phyloP scores from a whole-genome alignment of 192 early-diverging fungal species.

The Thamnidium elegans region DNA sequence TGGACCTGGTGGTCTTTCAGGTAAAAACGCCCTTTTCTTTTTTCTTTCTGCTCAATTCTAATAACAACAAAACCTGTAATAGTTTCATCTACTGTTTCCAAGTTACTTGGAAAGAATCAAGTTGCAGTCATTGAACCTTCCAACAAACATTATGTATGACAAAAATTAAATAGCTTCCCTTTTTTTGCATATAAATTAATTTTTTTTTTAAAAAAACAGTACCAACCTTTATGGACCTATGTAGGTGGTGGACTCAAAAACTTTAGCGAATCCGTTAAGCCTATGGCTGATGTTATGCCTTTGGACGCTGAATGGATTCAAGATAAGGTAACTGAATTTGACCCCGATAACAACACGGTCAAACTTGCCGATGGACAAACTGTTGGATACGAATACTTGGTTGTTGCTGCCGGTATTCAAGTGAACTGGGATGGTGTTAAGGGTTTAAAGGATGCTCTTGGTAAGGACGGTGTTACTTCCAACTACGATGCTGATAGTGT shows the following conservation, averaged over 20 bases:
- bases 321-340: conserved; percentile 64
- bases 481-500: conserved; percentile 79
- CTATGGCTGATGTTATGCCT: conserved; percentile 71
- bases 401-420: conserved; percentile 78
- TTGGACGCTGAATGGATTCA: conserved; percentile 72
- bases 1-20: conserved; percentile 54
- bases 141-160: conserved; percentile 59
- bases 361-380: conserved; percentile 59
- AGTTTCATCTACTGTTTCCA: conserved; percentile 68
- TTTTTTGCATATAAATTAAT: not conserved
- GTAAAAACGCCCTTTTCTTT: conserved; percentile 21
- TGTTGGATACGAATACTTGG: conserved; percentile 66
- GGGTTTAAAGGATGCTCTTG: conserved; percentile 69
- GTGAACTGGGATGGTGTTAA: conserved; percentile 74
- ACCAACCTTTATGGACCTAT: conserved; percentile 91
- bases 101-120: conserved; percentile 58
- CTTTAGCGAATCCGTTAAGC: conserved; percentile 62
- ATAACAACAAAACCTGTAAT: conserved; percentile 5
- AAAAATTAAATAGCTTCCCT: too few species aligned
- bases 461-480: conserved; percentile 79
- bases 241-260: conserved; percentile 84
- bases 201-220: conserved; percentile 38
- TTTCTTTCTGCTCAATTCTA: not conserved
- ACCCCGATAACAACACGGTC: conserved; percentile 70
- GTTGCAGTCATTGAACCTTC: conserved; percentile 80